Base-by-base conservation (phyloP, 352 stramenopile genomes). In the Pythium utonaiense region DNA sequence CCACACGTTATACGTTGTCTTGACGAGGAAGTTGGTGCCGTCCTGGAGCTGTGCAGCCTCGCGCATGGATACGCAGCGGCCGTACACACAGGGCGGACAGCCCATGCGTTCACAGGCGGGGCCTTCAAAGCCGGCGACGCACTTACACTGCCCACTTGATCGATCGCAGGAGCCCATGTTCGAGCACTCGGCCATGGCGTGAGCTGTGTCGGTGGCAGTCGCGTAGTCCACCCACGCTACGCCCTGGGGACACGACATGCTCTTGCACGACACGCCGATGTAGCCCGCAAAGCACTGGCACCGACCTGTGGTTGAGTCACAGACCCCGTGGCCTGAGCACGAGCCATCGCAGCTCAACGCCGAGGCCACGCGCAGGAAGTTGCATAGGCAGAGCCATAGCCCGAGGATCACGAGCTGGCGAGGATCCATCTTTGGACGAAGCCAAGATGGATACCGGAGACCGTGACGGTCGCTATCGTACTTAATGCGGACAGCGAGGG, bases 141-240 rank as follows among this genome's bases (percentile, higher is more conserved):
- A 91, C 25, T 57, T 60, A 56, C 82, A 93, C 14, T 58, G 49
- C 9, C 93, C 93, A 0, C 71, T 86, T 3, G 54, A 64, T 38
- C 84, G 73, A 65, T 97, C 80, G 64, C 91, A 98, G 22, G 72
- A 36, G 44, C 91, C 91, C 74, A 89, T 91, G 57, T 86, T 83
- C 44, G 77, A 89, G 60, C 91, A 98, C 61, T 97, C 91, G 12
- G 72, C 78, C 30, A 76, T 64, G 42, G 75, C 77, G 64, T 98
- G 92, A 13, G 89, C 91, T 31, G 60, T 72, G 60, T 90, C 75
- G 2, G 60, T 61, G 30, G 42, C 66, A n/a, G 44, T 77, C 19
- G 84, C 73, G 61, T 80, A 83, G 74, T 92, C 84, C 13, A 70
- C 72, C 84, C 80, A 93, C 3, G 83, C 78, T 8, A 57, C 50